Base-by-base conservation (phyloP, 2,329 filamentous ascomycete species). In the Pseudogymnoascus sp. region DNA sequence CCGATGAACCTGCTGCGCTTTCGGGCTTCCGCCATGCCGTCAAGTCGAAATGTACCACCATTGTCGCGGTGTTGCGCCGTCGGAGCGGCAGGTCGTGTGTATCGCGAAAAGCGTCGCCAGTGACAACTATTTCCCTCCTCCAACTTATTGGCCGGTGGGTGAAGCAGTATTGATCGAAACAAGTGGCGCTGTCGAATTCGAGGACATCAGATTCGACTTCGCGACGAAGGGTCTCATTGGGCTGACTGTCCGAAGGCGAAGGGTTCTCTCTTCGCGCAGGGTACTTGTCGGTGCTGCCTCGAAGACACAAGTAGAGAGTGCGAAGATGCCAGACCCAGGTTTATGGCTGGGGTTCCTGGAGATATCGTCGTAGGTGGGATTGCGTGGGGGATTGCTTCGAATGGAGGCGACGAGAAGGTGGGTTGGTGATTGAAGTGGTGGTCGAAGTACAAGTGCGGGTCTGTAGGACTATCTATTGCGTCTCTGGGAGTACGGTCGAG, bases 1-100 rank as follows among this genome's bases (percentile, higher is more conserved):
- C 86, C 71, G 87, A 85, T 70, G 85, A 87, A 74, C 87, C 87
- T 72, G 87, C 83, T 74, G 88, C 86, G 80, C 87, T 87, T 76
- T 87, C 84, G 74, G 87, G 87, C 78, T 88, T 89, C 69, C 84
- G 85, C 85, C 84, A 87, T 59, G 77, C 83, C 37, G 58, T 59
- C 35, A 59, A 39, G 37, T 37, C 58, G n/a, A 39, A 59, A 21
- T 21, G 21, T 33, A 59, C 37, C 52, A 9, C 8, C 48, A 55
- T 52, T 52, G 25, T 55, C 15, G 29, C 15, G 29, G 29, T 12
- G 48, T 18, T 35, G 48, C 48, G n/a, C 29, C 29, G 48, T 55
- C 48, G 15, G 48, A 33, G 15, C 29, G 29, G 29, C 48, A 21
- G 48, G 48, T 21, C 48, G 29, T 55, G 48, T 21, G 29, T 55